A percentile compares a stretch with the other conserved stretches of the same genome.
Evolutionary conservation across 768 basidiomycete genomes (phyloP).

Genomic region (Amanita polypyramis): DNA sequence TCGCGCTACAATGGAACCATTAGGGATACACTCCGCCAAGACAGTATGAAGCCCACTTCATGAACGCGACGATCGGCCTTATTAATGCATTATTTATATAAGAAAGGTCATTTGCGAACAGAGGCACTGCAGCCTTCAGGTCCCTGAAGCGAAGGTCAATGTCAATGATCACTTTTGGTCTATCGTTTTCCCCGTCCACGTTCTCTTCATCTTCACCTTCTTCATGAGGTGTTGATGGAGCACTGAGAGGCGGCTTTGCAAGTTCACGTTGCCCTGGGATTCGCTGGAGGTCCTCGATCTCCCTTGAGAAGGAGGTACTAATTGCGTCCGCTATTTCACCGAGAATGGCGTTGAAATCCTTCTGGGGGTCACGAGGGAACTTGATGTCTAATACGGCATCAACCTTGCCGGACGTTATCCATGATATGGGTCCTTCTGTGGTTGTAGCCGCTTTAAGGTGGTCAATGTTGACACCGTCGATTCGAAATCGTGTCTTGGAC

Average conservation of each 20-base stretch:
- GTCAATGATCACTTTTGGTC: constrained; percentile 63
- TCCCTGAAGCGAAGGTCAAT: constrained; percentile 94
- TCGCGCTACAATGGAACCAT: constrained; percentile 47
- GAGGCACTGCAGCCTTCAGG: constrained; percentile 88
- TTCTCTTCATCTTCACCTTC: constrained; percentile 27
- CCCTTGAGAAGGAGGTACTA: constrained; percentile 42
- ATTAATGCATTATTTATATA: constrained; percentile 91
- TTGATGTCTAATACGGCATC: constrained; percentile 97
- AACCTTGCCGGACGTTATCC: constrained; percentile 95
- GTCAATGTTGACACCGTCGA: constrained; percentile 95
- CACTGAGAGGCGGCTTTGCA: constrained; percentile 76
- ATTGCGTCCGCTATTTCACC: constrained; percentile 90
- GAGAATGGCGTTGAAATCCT: constrained; percentile 72
- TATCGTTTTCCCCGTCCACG: constrained; percentile 20
- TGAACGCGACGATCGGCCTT: constrained; percentile 94
- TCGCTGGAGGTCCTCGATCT: constrained; percentile 28
- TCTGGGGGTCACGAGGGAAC: constrained; percentile 74
- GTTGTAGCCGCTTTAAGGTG: constrained; percentile 82
- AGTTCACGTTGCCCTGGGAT: constrained; percentile 85
- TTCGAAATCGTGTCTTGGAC: constrained; percentile 80
- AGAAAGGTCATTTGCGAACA: constrained; percentile 81
- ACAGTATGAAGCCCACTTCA: constrained; percentile 52
- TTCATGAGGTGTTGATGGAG: constrained; percentile 30
- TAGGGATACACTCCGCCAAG: background rate
- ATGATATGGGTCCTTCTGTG: constrained; percentile 83